phyloP scores from a whole-genome alignment of 129 eudicot genomes.

The Pulicaria dysenterica region DNA sequence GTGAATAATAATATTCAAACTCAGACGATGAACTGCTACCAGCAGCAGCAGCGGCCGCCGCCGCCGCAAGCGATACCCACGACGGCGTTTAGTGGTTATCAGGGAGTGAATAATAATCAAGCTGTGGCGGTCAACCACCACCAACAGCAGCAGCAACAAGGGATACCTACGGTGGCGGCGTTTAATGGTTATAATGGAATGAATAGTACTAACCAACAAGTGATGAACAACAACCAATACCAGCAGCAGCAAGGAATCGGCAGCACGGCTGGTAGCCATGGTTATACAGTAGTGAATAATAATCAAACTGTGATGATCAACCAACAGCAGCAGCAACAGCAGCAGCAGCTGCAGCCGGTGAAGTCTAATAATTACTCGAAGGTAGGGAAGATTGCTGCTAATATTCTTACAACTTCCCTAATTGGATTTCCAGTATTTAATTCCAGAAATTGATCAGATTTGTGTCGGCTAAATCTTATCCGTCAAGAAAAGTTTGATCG shows the following conservation, averaged over 20 bases:
- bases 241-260: slow-evolving; percentile 19
- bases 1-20: neutral
- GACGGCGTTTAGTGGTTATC: neutral
- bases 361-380: slow-evolving; percentile 23
- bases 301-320: slow-evolving; percentile 16
- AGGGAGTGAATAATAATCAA: slow-evolving; percentile 14
- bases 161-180: neutral
- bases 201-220: slow-evolving; percentile 5
- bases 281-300: slow-evolving; percentile 17
- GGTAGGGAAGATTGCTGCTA: slow-evolving; percentile 38
- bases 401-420: slow-evolving; percentile 32
- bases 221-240: neutral
- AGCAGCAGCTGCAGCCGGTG: slow-evolving; percentile 3
- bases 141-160: neutral
- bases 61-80: neutral
- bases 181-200: slow-evolving; percentile 15
- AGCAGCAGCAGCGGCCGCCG: neutral
- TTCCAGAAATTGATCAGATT: slow-evolving; percentile 26
- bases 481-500: neutral
- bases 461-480: neutral
- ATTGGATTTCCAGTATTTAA: slow-evolving; percentile 40
- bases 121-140: slow-evolving; percentile 12
- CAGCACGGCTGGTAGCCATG: slow-evolving; percentile 16
- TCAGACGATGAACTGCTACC: neutral
- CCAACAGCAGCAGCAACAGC: slow-evolving; percentile 21